Conservation (phyloP, 2,329 filamentous ascomycete genomes). For the Aspergillus sp. region DNA sequence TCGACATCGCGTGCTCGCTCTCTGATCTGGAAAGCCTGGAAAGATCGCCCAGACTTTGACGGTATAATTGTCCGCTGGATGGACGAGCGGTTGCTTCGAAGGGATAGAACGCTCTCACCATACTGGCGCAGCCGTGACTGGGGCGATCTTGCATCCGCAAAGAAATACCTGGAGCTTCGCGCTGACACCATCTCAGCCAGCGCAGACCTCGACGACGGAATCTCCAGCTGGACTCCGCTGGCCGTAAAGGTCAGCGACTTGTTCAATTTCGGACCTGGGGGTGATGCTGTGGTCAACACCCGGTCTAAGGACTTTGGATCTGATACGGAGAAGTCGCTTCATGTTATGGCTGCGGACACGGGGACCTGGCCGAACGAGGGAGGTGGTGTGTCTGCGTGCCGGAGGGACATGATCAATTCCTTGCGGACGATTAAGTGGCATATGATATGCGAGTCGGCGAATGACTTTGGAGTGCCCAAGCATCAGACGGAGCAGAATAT, state of each 20-base stretch:
- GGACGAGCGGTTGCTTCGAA: conserved; percentile 50
- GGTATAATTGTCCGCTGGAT: conserved; percentile 52
- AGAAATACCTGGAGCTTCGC: conserved; percentile 45
- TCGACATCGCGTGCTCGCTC: conserved; percentile 52
- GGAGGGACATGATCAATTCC: conserved; percentile 56
- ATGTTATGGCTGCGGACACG: conserved; percentile 54
- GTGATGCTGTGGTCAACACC: conserved; percentile 53
- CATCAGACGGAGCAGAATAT: conserved; percentile 58
- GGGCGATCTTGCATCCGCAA: conserved; percentile 45
- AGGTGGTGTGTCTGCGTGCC: conserved; percentile 57
- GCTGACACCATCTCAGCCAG: conserved; percentile 54
- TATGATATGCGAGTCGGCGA: conserved; percentile 56
- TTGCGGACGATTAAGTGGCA: conserved; percentile 56
- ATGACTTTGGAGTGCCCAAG: conserved; percentile 56
- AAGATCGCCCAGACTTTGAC: conserved; percentile 47
- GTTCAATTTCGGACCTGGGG: conserved; percentile 54
- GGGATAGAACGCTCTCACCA: conserved; percentile 45
- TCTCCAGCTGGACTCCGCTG: conserved; percentile 54
- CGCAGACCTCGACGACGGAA: conserved; percentile 52
- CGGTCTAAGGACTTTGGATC: conserved; percentile 49
- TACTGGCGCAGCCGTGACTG: conserved; percentile 50
- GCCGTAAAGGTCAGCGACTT: conserved; percentile 54
- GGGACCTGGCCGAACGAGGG: conserved; percentile 56
- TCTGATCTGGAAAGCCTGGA: conserved; percentile 53
- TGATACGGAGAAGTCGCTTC: conserved; percentile 50